phyloP scores from a whole-genome alignment of 352 stramenopile species.

The Globisporangium echinulatum region DNA sequence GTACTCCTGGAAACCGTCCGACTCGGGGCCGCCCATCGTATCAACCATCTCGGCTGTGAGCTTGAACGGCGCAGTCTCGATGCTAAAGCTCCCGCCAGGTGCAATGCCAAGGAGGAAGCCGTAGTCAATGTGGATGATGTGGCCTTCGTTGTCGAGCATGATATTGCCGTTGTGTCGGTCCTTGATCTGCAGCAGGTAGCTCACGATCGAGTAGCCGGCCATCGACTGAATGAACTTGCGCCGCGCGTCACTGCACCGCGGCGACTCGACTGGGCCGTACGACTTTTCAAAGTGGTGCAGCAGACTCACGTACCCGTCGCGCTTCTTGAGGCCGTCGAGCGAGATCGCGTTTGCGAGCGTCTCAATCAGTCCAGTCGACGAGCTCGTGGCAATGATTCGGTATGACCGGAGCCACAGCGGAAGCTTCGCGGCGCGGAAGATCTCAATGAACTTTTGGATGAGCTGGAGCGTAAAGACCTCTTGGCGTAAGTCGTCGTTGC shows the following conservation, averaged over 20 bases:
- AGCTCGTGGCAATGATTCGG: constrained; percentile 95
- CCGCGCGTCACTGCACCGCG: constrained; percentile 89
- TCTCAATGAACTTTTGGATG: constrained; percentile 96
- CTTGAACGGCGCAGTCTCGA: constrained; percentile 99
- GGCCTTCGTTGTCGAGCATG: constrained; percentile 97
- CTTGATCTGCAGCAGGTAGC: constrained; percentile 98
- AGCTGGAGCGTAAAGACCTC: constrained; percentile 99
- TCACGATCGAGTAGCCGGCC: constrained; percentile 97
- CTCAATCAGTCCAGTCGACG: constrained; percentile 96
- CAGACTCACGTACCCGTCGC: constrained; percentile 91
- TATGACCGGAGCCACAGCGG: constrained; percentile 96
- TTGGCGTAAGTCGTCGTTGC: constrained; percentile 97
- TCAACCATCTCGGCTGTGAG: constrained; percentile 99
- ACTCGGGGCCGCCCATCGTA: constrained; percentile 92
- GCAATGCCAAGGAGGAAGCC: constrained; percentile 99
- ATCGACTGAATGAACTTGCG: constrained; percentile 96
- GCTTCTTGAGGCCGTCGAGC: constrained; percentile 97
- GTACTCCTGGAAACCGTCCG: constrained; percentile 94
- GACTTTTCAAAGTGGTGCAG: constrained; percentile 94
- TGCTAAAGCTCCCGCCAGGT: constrained; percentile 96
- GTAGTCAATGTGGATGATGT: constrained; percentile 99
- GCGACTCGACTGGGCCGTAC: constrained; percentile 87
- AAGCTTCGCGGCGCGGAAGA: constrained; percentile 92
- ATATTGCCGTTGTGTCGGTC: constrained; percentile 99
- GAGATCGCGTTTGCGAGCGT: constrained; percentile 96